Conservation (phyloP, 2,329 filamentous ascomycete genomes). For the Alternaria sp. region DNA sequence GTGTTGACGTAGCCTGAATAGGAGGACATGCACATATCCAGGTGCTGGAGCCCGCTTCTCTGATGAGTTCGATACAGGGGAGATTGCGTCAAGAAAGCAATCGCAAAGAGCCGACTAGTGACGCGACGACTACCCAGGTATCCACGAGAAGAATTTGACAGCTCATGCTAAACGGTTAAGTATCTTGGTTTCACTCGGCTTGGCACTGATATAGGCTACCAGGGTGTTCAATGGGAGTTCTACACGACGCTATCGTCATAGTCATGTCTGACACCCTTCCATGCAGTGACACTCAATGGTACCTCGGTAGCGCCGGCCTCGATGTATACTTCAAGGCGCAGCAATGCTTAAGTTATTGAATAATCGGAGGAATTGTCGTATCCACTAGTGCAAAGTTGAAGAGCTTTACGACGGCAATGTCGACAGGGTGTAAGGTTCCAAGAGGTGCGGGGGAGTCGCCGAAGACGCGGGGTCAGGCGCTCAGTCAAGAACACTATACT, state of each 20-base stretch:
- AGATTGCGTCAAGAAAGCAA: not conserved
- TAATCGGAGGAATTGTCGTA: not conserved
- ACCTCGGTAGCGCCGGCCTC: not conserved
- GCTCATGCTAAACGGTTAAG: not conserved
- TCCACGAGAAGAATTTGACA: not conserved
- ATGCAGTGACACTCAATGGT: not conserved
- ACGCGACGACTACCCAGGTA: not conserved
- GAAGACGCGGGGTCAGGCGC: not conserved
- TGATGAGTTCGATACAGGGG: not conserved
- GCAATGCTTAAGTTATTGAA: not conserved
- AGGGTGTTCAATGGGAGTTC: not conserved
- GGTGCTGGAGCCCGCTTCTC: not conserved
- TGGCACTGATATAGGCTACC: not conserved
- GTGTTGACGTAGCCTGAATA: not conserved
- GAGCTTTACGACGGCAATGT: not conserved
- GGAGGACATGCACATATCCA: not conserved
- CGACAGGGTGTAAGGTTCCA: not conserved
- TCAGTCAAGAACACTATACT: not conserved
- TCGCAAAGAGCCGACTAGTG: not conserved
- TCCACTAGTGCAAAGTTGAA: not conserved
- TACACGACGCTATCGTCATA: not conserved
- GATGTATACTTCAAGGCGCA: not conserved
- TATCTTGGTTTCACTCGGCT: not conserved
- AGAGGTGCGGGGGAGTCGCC: conserved; percentile 6
- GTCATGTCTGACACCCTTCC: not conserved